Evolutionary conservation across 75 land plant species (phyloP).

Genomic region (Gnetum montanum): DNA sequence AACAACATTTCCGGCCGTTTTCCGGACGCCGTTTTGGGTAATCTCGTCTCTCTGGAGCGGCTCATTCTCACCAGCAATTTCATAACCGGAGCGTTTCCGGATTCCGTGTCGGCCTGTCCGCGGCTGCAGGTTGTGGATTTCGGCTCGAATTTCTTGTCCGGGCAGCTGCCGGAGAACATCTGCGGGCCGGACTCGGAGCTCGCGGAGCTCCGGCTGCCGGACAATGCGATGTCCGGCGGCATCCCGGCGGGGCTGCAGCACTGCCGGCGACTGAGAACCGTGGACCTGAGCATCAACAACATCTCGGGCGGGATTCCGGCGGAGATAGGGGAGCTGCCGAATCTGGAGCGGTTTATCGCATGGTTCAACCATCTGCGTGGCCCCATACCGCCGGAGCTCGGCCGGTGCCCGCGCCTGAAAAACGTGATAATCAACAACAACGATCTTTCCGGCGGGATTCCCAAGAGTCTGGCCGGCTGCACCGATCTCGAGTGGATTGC

Average conservation of each 20-base stretch:
- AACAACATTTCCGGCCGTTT: conserved; percentile 57
- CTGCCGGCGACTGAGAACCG: conserved; percentile 32
- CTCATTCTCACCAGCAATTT: conserved; percentile 55
- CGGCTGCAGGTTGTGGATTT: conserved; percentile 39
- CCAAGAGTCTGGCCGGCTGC: conserved; percentile 54
- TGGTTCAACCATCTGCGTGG: conserved; percentile 66
- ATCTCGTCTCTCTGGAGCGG: conserved; percentile 32
- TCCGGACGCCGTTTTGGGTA: conserved; percentile 27
- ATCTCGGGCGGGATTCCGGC: conserved; percentile 58
- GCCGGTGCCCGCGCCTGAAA: conserved; percentile 42
- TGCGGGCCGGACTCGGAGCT: conserved; percentile 40
- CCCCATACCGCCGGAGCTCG: conserved; percentile 59
- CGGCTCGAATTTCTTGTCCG: conserved; percentile 58
- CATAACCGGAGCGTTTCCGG: conserved; percentile 63
- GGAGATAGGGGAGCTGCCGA: conserved; percentile 47
- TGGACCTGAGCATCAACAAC: conserved; percentile 65
- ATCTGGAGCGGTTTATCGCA: conserved; percentile 51
- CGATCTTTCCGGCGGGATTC: conserved; percentile 46
- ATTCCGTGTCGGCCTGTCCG: conserved; percentile 35
- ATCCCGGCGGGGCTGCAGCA: conserved; percentile 38
- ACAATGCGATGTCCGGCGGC: conserved; percentile 41
- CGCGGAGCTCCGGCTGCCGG: conserved; percentile 46
- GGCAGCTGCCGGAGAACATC: conserved; percentile 37
- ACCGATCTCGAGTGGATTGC: conserved; percentile 61
- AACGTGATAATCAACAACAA: conserved; percentile 66